Conservation (phyloP, 164 flowering plant species). For the Santalum album region DNA sequence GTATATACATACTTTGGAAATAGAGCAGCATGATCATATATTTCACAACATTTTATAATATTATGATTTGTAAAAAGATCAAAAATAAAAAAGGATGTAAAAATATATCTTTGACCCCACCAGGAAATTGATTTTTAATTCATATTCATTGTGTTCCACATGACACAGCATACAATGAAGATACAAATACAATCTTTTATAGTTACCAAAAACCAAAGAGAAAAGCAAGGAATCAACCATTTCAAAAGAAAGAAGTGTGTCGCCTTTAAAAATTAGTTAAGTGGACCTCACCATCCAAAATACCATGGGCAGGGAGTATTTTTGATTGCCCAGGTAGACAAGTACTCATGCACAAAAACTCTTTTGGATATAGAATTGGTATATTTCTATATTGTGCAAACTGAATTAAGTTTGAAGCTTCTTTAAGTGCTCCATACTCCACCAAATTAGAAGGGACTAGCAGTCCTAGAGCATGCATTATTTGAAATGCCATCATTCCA, state of each 20-base stretch:
- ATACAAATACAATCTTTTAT: too few species aligned
- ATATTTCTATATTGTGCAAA: constrained; percentile 36
- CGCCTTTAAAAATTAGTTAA: neutral
- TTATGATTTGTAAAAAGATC: too few species aligned
- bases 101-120: too few species aligned
- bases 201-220: neutral
- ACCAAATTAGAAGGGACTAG: constrained; percentile 44
- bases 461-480: constrained; percentile 76
- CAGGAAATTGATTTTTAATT: too few species aligned
- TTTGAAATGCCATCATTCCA: constrained; percentile 77
- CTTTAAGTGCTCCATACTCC: constrained; percentile 37
- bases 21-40: too few species aligned
- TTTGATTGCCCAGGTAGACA: constrained; percentile 16
- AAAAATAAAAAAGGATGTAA: too few species aligned
- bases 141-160: too few species aligned
- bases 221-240: neutral
- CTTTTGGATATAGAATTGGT: constrained; percentile 51
- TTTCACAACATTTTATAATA: too few species aligned
- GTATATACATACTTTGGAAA: too few species aligned
- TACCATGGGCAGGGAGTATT: constrained; percentile 32
- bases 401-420: constrained; percentile 39
- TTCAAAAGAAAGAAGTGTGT: neutral
- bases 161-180: too few species aligned
- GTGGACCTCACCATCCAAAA: constrained; percentile 46
- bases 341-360: constrained; percentile 48